Conservation (phyloP, 2,329 filamentous ascomycete species). For the Neodidymelliopsis sp. region DNA sequence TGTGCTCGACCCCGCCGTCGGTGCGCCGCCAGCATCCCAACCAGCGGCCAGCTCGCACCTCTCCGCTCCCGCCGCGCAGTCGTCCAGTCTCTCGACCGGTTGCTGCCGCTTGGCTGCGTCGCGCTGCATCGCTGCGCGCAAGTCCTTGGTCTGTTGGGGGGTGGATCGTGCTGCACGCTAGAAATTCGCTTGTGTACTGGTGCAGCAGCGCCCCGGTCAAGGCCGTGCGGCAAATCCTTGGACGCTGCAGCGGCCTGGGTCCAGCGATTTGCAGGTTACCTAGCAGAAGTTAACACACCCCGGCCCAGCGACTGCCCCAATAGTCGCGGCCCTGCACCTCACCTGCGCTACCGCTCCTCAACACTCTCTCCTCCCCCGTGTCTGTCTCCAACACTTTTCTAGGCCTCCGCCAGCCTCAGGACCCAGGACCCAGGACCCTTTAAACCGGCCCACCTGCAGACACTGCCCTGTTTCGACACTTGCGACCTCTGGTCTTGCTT, state of each 20-base stretch:
- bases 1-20: conserved; percentile 9
- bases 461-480: conserved; percentile 25
- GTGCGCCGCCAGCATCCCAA: conserved; percentile 9
- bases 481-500: conserved; percentile 16
- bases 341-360: conserved; percentile 44
- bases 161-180: conserved; percentile 37
- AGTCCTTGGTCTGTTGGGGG: conserved; percentile 46
- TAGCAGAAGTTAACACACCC: too few relatives aligned
- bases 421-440: too few relatives aligned
- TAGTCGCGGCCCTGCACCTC: conserved; percentile 42
- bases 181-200: conserved; percentile 39
- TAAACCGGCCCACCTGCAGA: conserved; percentile 35
- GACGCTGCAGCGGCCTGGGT: conserved; percentile 25
- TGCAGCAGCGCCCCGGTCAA: conserved; percentile 27
- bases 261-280: conserved; percentile 39
- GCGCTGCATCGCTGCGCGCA: conserved; percentile 30
- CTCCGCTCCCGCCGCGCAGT: conserved; percentile 22
- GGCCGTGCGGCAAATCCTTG: conserved; percentile 27
- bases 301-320: conserved; percentile 37
- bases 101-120: conserved; percentile 39
- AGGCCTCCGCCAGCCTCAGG: conserved; percentile 46
- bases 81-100: conserved; percentile 29
- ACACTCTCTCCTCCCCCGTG: conserved; percentile 34
- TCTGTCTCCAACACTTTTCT: conserved; percentile 34
- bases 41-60: conserved; percentile 2